phyloP scores from a whole-genome alignment of 257 asterid species.

The Nemophila menziesii region DNA sequence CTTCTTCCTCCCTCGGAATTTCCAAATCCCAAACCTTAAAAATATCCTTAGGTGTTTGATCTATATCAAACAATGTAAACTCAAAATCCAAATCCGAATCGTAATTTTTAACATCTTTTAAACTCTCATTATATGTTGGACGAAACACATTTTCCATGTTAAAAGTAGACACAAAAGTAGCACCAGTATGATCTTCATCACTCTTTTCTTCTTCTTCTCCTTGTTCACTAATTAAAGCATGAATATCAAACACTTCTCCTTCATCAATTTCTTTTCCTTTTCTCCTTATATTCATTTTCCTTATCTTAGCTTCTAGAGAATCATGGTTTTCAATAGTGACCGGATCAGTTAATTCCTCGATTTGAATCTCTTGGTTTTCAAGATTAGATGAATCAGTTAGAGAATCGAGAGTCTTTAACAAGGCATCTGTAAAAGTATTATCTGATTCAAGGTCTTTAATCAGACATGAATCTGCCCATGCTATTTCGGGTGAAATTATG shows the following conservation, averaged over 20 bases:
- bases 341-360: constrained; percentile 12
- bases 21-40: constrained; percentile 41
- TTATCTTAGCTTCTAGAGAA: constrained; percentile 12
- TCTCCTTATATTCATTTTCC: constrained; percentile 5
- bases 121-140: constrained; percentile 35
- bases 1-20: constrained; percentile 24
- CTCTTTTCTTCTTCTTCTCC: constrained; percentile 7
- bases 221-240: constrained; percentile 9
- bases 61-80: constrained; percentile 18
- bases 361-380: constrained; percentile 7
- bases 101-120: constrained; percentile 15
- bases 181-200: constrained; percentile 13
- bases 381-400: constrained; percentile 11
- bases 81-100: constrained; percentile 8
- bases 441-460: constrained; percentile 29
- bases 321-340: constrained; percentile 8
- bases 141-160: constrained; percentile 13
- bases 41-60: constrained; percentile 19
- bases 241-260: constrained; percentile 8
- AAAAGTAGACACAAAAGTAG: constrained; percentile 28
- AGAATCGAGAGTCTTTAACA: constrained; percentile 18
- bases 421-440: constrained; percentile 23
- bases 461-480: constrained; percentile 72
- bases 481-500: constrained; percentile 22
- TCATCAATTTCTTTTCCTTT: constrained; percentile 7